phyloP scores from a whole-genome alignment of 768 basidiomycete species.

The Phylloporus sp. region DNA sequence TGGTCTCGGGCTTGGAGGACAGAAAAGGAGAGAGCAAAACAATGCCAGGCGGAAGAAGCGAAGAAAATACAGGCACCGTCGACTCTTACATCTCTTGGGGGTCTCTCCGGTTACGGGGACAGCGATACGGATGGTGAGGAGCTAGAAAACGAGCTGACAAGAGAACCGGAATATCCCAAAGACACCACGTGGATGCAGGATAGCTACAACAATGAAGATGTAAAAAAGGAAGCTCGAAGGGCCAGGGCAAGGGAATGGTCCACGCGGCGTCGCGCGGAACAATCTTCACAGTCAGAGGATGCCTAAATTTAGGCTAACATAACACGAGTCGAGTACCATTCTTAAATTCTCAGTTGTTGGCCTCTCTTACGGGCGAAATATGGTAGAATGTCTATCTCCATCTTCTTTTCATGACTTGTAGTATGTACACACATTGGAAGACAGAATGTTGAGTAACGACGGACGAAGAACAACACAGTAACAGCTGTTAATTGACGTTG shows the following conservation, averaged over 20 bases:
- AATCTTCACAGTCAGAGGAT: conserved; percentile 7
- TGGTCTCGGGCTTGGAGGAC: conserved; percentile 65
- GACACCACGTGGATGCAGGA: background rate
- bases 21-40: conserved; percentile 46
- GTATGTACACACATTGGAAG: too few species aligned
- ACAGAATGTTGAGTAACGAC: too few species aligned
- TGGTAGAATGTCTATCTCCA: too few species aligned
- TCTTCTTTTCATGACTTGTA: too few species aligned
- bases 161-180: background rate
- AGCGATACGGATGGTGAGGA: conserved; percentile 43
- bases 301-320: background rate
- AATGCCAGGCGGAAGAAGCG: conserved; percentile 22
- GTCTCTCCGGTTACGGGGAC: conserved; percentile 57
- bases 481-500: too few species aligned
- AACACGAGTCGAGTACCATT: background rate
- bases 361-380: background rate
- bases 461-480: too few species aligned
- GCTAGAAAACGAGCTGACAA: conserved; percentile 24
- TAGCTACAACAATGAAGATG: conserved; percentile 9
- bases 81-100: conserved; percentile 38
- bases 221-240: conserved; percentile 44
- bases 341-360: background rate
- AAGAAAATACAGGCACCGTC: conserved; percentile 11
- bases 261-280: conserved; percentile 41
- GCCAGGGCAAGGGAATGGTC: conserved; percentile 57